Evolutionary conservation across 208 protist genomes (phyloP).

Genomic region (Leishmania tarentolae): DNA sequence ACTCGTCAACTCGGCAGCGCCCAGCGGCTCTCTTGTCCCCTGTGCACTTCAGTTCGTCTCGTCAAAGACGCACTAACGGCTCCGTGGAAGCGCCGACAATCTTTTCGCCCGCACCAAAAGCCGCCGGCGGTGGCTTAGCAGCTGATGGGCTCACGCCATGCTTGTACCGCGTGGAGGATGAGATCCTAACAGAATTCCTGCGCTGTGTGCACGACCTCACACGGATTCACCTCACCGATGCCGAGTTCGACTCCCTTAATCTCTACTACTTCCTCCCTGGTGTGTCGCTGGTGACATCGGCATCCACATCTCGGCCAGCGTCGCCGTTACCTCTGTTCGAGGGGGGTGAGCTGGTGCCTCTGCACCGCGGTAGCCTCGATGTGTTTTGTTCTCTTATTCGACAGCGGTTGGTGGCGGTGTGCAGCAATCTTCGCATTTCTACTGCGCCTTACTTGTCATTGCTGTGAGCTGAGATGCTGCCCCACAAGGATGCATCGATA

Average conservation of each 20-base stretch:
- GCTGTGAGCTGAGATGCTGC: neutral
- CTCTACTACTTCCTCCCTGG: slow-evolving; percentile 63
- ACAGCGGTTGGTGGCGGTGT: slow-evolving; percentile 35
- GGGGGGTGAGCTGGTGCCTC: slow-evolving; percentile 41
- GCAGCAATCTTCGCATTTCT: slow-evolving; percentile 30
- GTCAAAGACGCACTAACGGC: neutral
- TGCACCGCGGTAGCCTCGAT: slow-evolving; percentile 42
- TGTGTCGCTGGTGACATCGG: slow-evolving; percentile 25
- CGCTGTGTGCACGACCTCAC: slow-evolving; percentile 39
- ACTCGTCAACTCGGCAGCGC: neutral
- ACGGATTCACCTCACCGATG: slow-evolving; percentile 36
- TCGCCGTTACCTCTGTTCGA: slow-evolving; percentile 45
- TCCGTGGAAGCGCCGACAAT: neutral
- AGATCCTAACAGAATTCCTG: slow-evolving; percentile 36
- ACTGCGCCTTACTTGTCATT: slow-evolving; percentile 9
- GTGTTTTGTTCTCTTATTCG: slow-evolving; percentile 46
- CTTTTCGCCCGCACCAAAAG: neutral
- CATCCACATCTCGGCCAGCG: neutral
- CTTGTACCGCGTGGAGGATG: slow-evolving; percentile 25
- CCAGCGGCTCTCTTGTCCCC: neutral
- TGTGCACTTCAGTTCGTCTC: neutral
- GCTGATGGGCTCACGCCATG: slow-evolving; percentile 7
- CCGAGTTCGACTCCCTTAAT: slow-evolving; percentile 49
- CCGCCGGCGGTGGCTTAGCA: neutral
- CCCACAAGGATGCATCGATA: neutral